These are phyloP conservation scores for Gossypium sturtianum DNA, from an alignment of 345 rosid species.

Conservation along the genomic window DNA sequence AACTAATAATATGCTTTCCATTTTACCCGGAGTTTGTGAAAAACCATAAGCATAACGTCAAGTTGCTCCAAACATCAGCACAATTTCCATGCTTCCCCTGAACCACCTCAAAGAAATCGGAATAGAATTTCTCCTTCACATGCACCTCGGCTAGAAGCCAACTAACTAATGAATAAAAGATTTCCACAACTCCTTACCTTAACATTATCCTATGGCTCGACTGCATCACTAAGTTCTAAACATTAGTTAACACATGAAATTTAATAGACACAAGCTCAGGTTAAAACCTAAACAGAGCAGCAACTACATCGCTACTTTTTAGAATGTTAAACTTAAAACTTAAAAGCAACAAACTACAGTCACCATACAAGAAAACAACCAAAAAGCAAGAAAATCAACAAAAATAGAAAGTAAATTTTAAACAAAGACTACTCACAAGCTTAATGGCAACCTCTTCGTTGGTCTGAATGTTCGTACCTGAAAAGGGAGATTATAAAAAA, in stretches of 20 bases:
- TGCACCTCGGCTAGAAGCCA: not conserved
- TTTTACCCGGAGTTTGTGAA: not conserved
- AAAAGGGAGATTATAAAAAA: not conserved
- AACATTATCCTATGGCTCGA: not conserved
- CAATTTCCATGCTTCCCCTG: not conserved
- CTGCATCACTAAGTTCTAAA: not conserved
- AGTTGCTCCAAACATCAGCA: not conserved
- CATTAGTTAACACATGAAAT: not conserved
- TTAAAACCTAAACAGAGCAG: not conserved
- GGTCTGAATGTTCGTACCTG: constrained; percentile 80
- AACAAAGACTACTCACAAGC: constrained; percentile 62
- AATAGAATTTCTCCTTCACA: not conserved
- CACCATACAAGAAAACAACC: not conserved
- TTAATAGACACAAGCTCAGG: not conserved
- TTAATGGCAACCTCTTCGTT: constrained; percentile 96
- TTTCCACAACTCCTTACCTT: not conserved
- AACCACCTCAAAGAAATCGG: not conserved
- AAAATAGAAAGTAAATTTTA: not conserved
- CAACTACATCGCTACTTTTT: not conserved
- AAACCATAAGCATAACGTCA: not conserved
- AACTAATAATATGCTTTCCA: no score
- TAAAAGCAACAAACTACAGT: not conserved
- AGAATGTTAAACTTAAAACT: not conserved
- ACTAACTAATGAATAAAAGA: not conserved
- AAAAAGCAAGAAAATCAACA: not conserved